A percentile compares a stretch with the other conserved stretches of the same genome.
Evolutionary conservation across 805 yeast genomes (phyloP).

Genomic region (Peterozyma xylosa): DNA sequence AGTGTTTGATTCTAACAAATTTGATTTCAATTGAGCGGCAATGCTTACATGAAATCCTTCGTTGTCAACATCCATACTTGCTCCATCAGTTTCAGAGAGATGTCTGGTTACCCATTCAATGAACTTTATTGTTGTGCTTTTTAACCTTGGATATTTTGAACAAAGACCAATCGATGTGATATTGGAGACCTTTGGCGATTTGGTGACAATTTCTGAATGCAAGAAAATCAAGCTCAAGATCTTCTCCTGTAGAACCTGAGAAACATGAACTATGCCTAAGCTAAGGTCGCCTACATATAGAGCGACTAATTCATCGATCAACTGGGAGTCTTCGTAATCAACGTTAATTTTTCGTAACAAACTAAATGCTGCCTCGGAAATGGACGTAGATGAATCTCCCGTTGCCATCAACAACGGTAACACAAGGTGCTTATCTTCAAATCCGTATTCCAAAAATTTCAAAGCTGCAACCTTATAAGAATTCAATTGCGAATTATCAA

Average conservation of each 20-base stretch:
- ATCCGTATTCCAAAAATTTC: slow-evolving; percentile 34
- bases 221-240: slow-evolving; percentile 46
- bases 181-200: slow-evolving; percentile 29
- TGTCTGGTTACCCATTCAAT: slow-evolving; percentile 48
- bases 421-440: slow-evolving; percentile 27
- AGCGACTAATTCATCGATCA: slow-evolving; percentile 35
- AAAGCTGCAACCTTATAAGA: slow-evolving; percentile 32
- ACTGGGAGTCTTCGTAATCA: slow-evolving; percentile 40
- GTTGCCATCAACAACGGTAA: slow-evolving; percentile 57
- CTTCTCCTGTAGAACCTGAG: slow-evolving; percentile 44
- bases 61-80: slow-evolving; percentile 10
- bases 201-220: slow-evolving; percentile 46
- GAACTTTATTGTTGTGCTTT: slow-evolving; percentile 52
- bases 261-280: slow-evolving; percentile 43
- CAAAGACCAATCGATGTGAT: slow-evolving; percentile 55
- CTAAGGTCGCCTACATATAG: slow-evolving; percentile 44
- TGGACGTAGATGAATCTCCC: slow-evolving; percentile 46
- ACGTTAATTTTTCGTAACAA: slow-evolving; percentile 39
- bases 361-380: slow-evolving; percentile 49
- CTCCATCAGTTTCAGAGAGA: slow-evolving; percentile 7
- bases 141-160: slow-evolving; percentile 43
- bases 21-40: slow-evolving; percentile 45
- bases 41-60: slow-evolving; percentile 32
- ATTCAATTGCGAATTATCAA: slow-evolving; percentile 39
- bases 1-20: slow-evolving; percentile 22